Evolutionary conservation across 2,329 filamentous ascomycete species (phyloP).

Genomic region (Alternaria postmessia): DNA sequence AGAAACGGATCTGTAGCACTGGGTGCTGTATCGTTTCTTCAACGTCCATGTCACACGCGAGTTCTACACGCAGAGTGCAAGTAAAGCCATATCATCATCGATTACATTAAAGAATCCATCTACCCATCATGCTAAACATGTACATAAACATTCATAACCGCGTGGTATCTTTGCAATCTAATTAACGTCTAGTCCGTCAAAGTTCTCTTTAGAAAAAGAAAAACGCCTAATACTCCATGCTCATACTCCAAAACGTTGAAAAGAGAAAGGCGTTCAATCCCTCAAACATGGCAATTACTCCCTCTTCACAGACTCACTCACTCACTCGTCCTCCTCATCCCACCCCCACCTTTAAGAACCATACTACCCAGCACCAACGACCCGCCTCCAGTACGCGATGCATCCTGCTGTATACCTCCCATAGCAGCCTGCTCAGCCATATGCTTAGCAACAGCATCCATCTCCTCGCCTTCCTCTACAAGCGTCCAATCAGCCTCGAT

Average conservation of each 20-base stretch:
- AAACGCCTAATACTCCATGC: not conserved
- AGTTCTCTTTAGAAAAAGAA: not conserved
- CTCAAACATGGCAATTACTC: conserved; percentile 1
- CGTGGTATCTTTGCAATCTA: conserved; percentile 1
- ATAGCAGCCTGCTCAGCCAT: conserved; percentile 28
- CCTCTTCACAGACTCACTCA: not conserved
- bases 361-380: conserved; percentile 43
- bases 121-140: not conserved
- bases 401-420: no score
- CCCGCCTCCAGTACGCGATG: conserved; percentile 21
- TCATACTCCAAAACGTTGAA: not conserved
- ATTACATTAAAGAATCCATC: no score
- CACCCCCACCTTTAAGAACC: conserved; percentile 35
- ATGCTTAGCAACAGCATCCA: conserved; percentile 26
- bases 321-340: not conserved
- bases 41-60: no score
- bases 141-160: not conserved
- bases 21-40: no score
- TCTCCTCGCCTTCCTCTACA: conserved; percentile 68
- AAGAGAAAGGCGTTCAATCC: conserved; percentile 15
- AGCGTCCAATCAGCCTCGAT: conserved; percentile 92
- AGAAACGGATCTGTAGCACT: no score
- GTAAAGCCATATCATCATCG: no score
- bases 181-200: not conserved
- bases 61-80: no score